Conservation (phyloP, 2,329 filamentous ascomycete species). For the Raffaelea deltoideospora region DNA sequence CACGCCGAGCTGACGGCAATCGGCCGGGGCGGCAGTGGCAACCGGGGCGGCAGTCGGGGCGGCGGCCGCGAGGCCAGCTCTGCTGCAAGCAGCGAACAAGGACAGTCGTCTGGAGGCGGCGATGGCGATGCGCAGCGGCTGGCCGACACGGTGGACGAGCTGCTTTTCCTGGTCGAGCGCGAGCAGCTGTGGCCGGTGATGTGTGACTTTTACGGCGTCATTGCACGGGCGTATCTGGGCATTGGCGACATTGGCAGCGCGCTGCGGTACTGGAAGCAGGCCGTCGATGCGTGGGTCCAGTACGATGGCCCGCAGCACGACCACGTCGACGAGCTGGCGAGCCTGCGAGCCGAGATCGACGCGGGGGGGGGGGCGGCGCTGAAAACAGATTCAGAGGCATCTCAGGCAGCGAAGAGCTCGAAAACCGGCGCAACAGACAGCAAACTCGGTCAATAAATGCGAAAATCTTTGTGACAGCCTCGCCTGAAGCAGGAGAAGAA, state of each 20-base stretch:
- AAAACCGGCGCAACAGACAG: no score
- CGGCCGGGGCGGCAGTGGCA: neutral
- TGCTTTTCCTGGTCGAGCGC: conserved; percentile 7
- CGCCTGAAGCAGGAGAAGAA: no score
- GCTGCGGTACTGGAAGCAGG: conserved; percentile 5
- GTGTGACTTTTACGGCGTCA: conserved; percentile 11
- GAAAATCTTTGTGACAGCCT: no score
- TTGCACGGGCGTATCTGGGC: conserved; percentile 10
- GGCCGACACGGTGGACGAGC: conserved; percentile 8
- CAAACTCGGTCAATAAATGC: no score
- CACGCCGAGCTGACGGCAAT: conserved; percentile 5
- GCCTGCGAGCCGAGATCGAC: no score
- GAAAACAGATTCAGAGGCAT: no score
- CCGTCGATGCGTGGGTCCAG: conserved; percentile 2
- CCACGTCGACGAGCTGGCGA: conserved; percentile 4
- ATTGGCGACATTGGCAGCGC: conserved; percentile 6
- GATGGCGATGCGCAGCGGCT: neutral
- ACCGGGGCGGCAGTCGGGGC: no score
- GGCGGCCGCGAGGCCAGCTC: no score
- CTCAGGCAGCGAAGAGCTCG: no score
- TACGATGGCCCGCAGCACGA: conserved; percentile 4
- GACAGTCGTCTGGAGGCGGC: conserved; percentile 1
- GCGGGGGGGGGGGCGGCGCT: no score
- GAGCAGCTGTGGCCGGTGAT: conserved; percentile 12
- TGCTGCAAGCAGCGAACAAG: no score